Evolutionary conservation across 2,329 filamentous ascomycete species (phyloP), one percentile per base, ranked within the genome.

Genomic region (Septoria petroselini): DNA sequence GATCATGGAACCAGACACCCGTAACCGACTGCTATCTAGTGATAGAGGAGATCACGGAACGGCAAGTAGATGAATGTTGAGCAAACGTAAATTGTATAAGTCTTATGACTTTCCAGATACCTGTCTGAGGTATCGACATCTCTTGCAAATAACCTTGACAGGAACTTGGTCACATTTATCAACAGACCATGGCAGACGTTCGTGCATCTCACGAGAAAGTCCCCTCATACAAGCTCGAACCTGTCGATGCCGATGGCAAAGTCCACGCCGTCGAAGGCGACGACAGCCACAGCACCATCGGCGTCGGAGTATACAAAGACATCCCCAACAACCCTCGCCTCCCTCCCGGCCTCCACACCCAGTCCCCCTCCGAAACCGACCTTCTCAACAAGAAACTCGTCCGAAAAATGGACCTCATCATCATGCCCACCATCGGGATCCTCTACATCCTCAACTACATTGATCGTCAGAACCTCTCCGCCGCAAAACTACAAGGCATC

Each of bases 401-500:
- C 11, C 46, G 39, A 15, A 43, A 42, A 15, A 41, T 43, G 29
- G 39, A 49, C 3, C 31, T 49, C 4, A 31, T 42, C 31, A 42
- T 49, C 46, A 21, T 42, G 31, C 46, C 46, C 15, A 31, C 41
- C 4, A 33, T 40, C 4, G 37, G 37, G 3, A 38, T 52, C 17
- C 17, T 50, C 1, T 50, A 39, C 39, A 43, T 50, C 9, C 48
- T 48, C 37, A 46, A 50, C 19, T 31, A 48, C 19, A 31, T 48
- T 17, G 57, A 61, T 41, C 40, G 57, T 15, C 47, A 52, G 15
- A 60, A 56, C 23, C 43, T 60, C 8, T 55, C 57, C 1, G 52
- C 52, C 14, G 53, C 57, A 6, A 60, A 60, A 31, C 40, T 62
- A 6, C 50, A 50, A 7, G 52, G 46, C 4, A 58, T 61, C 30